A percentile compares a stretch with the other conserved stretches of the same genome.
phyloP scores from a whole-genome alignment of 495 filamentous ascomycete species.

The Penicillium desertorum region DNA sequence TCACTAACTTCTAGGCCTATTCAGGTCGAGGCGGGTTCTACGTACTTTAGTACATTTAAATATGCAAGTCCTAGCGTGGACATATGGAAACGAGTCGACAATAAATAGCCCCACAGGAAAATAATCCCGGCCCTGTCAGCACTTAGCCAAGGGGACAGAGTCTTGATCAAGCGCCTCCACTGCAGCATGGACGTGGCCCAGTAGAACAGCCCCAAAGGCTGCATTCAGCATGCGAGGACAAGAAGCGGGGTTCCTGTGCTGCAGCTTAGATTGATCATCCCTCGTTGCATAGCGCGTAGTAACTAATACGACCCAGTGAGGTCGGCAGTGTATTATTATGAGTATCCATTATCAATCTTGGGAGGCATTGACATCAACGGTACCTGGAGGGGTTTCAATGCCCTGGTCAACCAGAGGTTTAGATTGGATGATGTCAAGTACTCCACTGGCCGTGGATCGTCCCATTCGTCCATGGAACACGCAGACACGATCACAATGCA shows the following conservation, averaged over 20 bases:
- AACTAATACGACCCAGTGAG: neutral
- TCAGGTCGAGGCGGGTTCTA: neutral
- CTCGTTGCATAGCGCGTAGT: neutral
- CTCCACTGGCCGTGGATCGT: conserved; percentile 5
- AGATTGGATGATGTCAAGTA: conserved; percentile 11
- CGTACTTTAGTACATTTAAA: neutral
- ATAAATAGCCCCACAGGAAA: neutral
- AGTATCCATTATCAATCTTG: conserved; percentile 23
- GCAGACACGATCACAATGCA: conserved; percentile 9
- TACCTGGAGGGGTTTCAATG: neutral
- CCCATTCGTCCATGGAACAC: conserved; percentile 1
- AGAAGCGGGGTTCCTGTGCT: conserved; percentile 13
- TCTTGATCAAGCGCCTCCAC: conserved; percentile 18
- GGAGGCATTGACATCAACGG: conserved; percentile 9
- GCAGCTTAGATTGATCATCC: conserved; percentile 3
- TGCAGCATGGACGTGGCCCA: conserved; percentile 5
- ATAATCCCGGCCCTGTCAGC: conserved; percentile 16
- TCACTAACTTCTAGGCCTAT: neutral
- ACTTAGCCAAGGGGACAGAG: conserved; percentile 12
- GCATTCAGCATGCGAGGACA: neutral
- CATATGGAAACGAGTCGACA: neutral
- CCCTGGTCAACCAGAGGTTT: neutral
- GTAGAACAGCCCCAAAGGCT: conserved; percentile 1
- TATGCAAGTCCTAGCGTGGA: neutral
- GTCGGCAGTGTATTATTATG: conserved; percentile 4